A percentile compares a stretch with the other conserved stretches of the same genome.
Evolutionary conservation across 148 eudicot species (phyloP).

Genomic region (Suaeda aralocaspica): DNA sequence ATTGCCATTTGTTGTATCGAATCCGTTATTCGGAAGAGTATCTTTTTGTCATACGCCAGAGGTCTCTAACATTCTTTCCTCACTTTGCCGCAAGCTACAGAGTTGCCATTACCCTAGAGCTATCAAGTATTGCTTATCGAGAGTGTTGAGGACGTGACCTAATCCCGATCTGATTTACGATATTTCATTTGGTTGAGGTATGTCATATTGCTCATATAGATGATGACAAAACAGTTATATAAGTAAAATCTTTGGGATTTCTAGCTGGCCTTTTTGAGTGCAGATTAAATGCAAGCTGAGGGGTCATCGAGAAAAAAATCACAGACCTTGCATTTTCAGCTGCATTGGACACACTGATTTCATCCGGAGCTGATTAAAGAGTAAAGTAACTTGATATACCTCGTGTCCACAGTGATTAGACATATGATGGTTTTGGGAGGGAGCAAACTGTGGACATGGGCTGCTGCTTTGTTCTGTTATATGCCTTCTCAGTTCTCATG

Average conservation of each 20-base stretch:
- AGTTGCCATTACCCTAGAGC: slow-evolving; percentile 21
- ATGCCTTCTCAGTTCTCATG: not conserved
- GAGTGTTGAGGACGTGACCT: too few relatives aligned
- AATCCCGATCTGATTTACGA: slow-evolving; percentile 18
- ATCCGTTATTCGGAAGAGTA: not conserved
- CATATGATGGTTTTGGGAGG: not conserved
- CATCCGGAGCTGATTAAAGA: slow-evolving; percentile 59
- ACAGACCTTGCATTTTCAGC: slow-evolving; percentile 57
- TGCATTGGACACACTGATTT: slow-evolving; percentile 39
- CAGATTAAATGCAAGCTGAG: slow-evolving; percentile 50
- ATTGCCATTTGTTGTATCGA: not conserved
- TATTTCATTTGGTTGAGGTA: slow-evolving; percentile 9
- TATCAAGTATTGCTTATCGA: too few relatives aligned
- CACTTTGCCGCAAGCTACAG: slow-evolving; percentile 17
- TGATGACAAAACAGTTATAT: not conserved
- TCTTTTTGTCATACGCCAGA: slow-evolving; percentile 8
- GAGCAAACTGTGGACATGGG: not conserved
- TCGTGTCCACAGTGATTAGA: too few relatives aligned
- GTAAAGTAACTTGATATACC: not conserved
- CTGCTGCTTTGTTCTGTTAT: slow-evolving; percentile 1
- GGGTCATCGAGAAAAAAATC: slow-evolving; percentile 45
- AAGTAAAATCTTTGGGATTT: not conserved
- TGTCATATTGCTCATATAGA: not conserved
- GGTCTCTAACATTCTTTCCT: slow-evolving; percentile 18
- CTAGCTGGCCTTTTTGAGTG: not conserved